A percentile compares a stretch with the other conserved stretches of the same genome.
These are phyloP conservation scores for Trypanosoma theileri DNA, from an alignment of 208 protist genomes.

Conservation along the genomic window DNA sequence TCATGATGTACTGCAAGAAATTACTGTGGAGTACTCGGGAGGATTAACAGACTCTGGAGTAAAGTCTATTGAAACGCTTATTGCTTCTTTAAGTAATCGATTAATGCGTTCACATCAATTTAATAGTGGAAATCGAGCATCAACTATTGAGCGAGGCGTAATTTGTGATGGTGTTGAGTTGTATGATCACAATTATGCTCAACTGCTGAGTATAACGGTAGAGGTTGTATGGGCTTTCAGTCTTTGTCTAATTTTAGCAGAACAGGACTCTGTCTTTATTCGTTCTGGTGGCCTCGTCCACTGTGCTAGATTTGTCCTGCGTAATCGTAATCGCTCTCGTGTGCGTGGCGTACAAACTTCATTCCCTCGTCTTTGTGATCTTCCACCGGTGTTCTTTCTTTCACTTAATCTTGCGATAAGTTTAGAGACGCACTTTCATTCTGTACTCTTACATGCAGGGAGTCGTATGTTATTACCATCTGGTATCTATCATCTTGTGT, in stretches of 20 bases:
- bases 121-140: background rate
- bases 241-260: conserved; percentile 18
- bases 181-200: background rate
- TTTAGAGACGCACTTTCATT: conserved; percentile 18
- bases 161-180: background rate
- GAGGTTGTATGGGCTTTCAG: conserved; percentile 30
- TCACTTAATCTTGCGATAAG: conserved; percentile 8
- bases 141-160: background rate
- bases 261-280: conserved; percentile 4
- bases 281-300: background rate
- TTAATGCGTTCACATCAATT: background rate
- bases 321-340: background rate
- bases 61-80: conserved; percentile 6
- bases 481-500: conserved; percentile 8
- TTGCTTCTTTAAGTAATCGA: conserved; percentile 16
- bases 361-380: conserved; percentile 3
- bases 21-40: conserved; percentile 7
- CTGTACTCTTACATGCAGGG: background rate
- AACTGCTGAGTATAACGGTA: conserved; percentile 10
- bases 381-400: conserved; percentile 28
- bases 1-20: background rate
- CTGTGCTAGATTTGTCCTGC: conserved; percentile 1
- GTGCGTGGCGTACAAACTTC: no score
- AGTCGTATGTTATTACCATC: background rate
- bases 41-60: background rate